Evolutionary conservation across 306 rosid genomes (phyloP).

Genomic region (Quercus alba): DNA sequence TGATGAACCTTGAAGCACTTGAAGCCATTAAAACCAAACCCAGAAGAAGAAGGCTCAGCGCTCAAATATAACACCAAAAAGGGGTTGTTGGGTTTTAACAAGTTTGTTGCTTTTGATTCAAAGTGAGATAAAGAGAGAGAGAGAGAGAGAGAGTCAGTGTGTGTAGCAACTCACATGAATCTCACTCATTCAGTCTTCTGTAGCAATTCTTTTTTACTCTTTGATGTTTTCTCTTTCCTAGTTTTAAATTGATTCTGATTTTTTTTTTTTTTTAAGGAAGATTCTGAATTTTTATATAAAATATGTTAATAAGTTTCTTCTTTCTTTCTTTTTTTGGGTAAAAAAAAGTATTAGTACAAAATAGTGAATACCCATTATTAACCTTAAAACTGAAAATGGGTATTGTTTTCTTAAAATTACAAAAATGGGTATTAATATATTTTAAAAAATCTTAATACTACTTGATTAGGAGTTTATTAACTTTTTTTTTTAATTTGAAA

Average conservation of each 20-base stretch:
- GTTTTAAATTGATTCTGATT: not conserved
- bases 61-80: not conserved
- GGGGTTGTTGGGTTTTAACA: conserved; percentile 37
- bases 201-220: not conserved
- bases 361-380: too few relatives aligned
- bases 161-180: conserved; percentile 36
- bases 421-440: not conserved
- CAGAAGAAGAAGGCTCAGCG: conserved; percentile 12
- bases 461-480: not conserved
- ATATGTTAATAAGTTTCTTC: too few relatives aligned
- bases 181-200: conserved; percentile 32
- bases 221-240: conserved; percentile 1
- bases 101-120: conserved; percentile 40
- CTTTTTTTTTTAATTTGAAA: not conserved
- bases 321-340: too few relatives aligned
- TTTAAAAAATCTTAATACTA: not conserved
- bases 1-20: conserved; percentile 81
- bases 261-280: not conserved
- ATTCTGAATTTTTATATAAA: not conserved
- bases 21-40: conserved; percentile 59
- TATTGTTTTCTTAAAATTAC: not conserved
- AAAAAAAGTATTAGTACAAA: too few relatives aligned
- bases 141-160: conserved; percentile 32
- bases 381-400: too few relatives aligned
- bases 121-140: conserved; percentile 30